A percentile compares a stretch with the other conserved stretches of the same genome.
Evolutionary conservation across 345 rosid species (phyloP).

Genomic region (Populus tremula): DNA sequence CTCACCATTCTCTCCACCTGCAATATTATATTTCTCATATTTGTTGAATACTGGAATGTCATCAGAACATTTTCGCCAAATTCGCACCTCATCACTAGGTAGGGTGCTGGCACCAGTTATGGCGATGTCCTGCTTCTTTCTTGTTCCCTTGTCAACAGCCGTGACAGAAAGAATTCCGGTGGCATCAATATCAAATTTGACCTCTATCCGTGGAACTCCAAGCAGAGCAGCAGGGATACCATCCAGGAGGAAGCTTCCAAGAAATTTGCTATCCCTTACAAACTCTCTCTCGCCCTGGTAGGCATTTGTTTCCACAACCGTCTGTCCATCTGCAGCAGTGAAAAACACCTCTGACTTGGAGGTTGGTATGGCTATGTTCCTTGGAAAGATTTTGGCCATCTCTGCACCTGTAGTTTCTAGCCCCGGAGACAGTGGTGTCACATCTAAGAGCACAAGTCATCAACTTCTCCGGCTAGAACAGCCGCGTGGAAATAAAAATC

Average conservation of each 20-base stretch:
- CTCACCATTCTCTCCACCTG: too few species aligned
- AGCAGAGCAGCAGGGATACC: slow-evolving; percentile 88
- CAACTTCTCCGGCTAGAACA: slow-evolving; percentile 89
- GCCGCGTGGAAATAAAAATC: slow-evolving; percentile 50
- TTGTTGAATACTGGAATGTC: too few species aligned
- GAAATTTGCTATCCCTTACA: slow-evolving; percentile 75
- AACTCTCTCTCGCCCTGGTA: slow-evolving; percentile 94
- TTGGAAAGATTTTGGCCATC: slow-evolving; percentile 61
- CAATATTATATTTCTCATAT: too few species aligned
- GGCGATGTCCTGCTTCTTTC: slow-evolving; percentile 79
- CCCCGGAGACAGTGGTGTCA: slow-evolving; percentile 85
- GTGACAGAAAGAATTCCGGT: slow-evolving; percentile 88
- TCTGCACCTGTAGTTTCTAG: slow-evolving; percentile 89
- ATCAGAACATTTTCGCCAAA: too few species aligned
- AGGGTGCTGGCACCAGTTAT: slow-evolving; percentile 22
- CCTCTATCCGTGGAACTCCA: slow-evolving; percentile 86
- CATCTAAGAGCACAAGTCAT: slow-evolving; percentile 82
- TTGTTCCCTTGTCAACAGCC: slow-evolving; percentile 81
- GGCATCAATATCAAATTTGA: slow-evolving; percentile 88
- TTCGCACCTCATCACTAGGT: background rate
- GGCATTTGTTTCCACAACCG: slow-evolving; percentile 80
- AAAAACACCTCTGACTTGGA: slow-evolving; percentile 91
- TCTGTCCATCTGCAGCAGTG: slow-evolving; percentile 88
- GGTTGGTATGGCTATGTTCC: slow-evolving; percentile 89
- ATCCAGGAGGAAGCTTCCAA: slow-evolving; percentile 82